Conservation (phyloP, 2,329 filamentous ascomycete species). For the Colletotrichum paranaense region DNA sequence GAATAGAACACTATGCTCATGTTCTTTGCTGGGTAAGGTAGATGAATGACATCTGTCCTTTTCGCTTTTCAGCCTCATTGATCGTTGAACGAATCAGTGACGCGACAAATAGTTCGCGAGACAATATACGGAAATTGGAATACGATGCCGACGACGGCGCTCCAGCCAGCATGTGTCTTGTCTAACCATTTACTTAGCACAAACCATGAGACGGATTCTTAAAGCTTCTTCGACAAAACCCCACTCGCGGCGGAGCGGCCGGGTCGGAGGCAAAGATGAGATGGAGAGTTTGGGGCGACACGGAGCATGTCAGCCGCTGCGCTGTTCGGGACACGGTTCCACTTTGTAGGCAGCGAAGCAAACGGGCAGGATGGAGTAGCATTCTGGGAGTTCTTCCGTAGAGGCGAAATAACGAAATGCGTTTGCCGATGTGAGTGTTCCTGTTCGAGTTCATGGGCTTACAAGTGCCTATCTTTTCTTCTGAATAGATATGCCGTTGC, state of each 20-base stretch:
- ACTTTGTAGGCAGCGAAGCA: slow-evolving; percentile 16
- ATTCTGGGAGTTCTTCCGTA: background rate
- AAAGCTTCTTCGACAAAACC: background rate
- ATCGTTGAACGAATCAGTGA: background rate
- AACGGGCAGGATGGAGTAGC: background rate
- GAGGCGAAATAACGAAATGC: background rate
- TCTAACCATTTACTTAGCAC: background rate
- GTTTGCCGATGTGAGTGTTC: background rate
- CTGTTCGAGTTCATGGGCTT: background rate
- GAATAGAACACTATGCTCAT: background rate
- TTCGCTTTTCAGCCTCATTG: background rate
- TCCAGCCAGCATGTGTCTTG: background rate
- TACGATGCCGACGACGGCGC: background rate
- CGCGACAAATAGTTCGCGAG: background rate
- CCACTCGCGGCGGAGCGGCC: background rate
- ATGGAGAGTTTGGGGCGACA: slow-evolving; percentile 18
- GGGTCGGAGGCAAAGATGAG: background rate
- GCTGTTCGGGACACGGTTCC: slow-evolving; percentile 31
- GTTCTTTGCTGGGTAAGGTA: background rate
- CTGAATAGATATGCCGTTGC: background rate
- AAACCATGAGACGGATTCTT: background rate
- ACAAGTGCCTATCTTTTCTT: background rate
- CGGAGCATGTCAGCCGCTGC: slow-evolving; percentile 27
- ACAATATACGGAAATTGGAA: background rate
- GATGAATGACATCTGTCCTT: background rate